phyloP scores from a whole-genome alignment of 768 basidiomycete genomes.

The Suillus ampliporus region DNA sequence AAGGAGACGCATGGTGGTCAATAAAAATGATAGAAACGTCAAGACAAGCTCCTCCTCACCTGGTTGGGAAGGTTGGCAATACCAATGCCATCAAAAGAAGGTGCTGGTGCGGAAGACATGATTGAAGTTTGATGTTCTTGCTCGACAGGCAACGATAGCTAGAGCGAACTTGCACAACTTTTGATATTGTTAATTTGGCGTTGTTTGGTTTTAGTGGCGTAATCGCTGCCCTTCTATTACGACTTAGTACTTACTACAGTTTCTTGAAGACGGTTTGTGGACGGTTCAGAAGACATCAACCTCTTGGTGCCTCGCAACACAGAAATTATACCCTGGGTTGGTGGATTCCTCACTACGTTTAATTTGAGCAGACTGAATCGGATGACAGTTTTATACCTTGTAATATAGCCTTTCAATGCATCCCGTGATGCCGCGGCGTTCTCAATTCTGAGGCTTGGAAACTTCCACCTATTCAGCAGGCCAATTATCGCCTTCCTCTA shows the following conservation, averaged over 20 bases:
- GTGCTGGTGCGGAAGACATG: slow-evolving; percentile 34
- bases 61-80: slow-evolving; percentile 99
- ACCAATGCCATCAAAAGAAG: slow-evolving; percentile 78
- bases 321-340: no score
- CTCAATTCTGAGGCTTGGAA: no score
- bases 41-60: slow-evolving; percentile 50
- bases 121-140: slow-evolving; percentile 17
- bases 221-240: neutral
- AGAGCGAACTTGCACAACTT: slow-evolving; percentile 28
- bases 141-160: slow-evolving; percentile 18
- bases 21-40: slow-evolving; percentile 16
- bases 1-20: slow-evolving; percentile 12
- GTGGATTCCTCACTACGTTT: no score
- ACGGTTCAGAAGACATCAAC: neutral
- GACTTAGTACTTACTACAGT: no score
- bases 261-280: no score
- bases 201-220: slow-evolving; percentile 32
- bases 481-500: no score
- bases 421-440: no score
- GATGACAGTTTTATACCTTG: no score
- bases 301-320: no score
- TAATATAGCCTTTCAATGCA: no score
- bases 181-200: slow-evolving; percentile 30
- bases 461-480: no score
- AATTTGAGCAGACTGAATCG: no score